A percentile compares a stretch with the other conserved stretches of the same genome.
These are phyloP conservation scores for Monosporascus sp. DNA, from an alignment of 2,329 filamentous ascomycete species.

Conservation along the genomic window DNA sequence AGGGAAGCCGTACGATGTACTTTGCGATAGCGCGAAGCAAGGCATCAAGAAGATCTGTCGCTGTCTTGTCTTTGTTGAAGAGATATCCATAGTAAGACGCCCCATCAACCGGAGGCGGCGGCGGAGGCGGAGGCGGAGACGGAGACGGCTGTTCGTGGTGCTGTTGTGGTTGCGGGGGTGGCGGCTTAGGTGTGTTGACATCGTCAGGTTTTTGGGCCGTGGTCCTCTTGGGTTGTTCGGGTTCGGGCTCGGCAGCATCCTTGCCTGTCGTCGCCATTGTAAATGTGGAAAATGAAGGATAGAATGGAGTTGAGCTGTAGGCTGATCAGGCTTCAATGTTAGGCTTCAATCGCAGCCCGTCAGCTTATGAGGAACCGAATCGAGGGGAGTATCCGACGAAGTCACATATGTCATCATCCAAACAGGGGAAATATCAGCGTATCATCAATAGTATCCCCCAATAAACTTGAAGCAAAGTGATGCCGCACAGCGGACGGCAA, in stretches of 20 bases:
- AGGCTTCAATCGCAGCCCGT: no score
- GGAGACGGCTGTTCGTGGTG: not conserved
- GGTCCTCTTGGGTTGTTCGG: slow-evolving; percentile 1
- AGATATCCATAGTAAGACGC: slow-evolving; percentile 58
- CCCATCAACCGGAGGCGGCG: slow-evolving; percentile 15
- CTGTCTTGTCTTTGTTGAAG: slow-evolving; percentile 61
- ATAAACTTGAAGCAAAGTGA: no score
- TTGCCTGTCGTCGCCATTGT: no score
- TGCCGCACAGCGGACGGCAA: no score
- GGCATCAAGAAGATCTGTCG: slow-evolving; percentile 61
- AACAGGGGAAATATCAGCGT: no score
- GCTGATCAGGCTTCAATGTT: no score
- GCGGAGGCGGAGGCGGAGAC: not conserved
- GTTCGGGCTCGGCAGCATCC: not conserved
- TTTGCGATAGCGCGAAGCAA: slow-evolving; percentile 63
- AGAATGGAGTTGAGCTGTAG: no score
- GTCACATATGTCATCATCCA: no score
- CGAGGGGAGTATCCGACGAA: no score
- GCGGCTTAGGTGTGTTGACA: not conserved
- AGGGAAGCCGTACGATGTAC: slow-evolving; percentile 56
- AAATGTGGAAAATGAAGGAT: no score
- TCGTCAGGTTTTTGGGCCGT: slow-evolving; percentile 2
- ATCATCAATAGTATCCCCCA: no score
- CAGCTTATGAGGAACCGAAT: no score
- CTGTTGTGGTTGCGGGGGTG: slow-evolving; percentile 3